Evolutionary conservation across 2,329 filamentous ascomycete genomes (phyloP).

Genomic region (Aspergillus sp.): DNA sequence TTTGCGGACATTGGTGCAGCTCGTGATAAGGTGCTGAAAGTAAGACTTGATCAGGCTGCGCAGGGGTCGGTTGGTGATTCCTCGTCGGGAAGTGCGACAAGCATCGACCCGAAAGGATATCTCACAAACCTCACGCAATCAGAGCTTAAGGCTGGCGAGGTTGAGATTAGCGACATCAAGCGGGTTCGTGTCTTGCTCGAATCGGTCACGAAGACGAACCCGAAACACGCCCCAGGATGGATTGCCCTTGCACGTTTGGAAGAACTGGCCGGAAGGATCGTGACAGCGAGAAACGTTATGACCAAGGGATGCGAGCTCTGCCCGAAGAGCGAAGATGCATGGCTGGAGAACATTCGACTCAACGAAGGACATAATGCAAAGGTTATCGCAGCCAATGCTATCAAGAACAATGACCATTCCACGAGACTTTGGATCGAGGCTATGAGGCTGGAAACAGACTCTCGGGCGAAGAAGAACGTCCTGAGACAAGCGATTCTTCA

Average conservation of each 20-base stretch:
- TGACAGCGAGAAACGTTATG: constrained; percentile 81
- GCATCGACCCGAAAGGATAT: constrained; percentile 91
- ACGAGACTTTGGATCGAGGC: constrained; percentile 91
- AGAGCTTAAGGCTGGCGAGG: constrained; percentile 67
- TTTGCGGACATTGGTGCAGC: constrained; percentile 96
- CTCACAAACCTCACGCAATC: constrained; percentile 83
- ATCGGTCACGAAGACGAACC: constrained; percentile 94
- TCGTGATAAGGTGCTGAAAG: constrained; percentile 88
- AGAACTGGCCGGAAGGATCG: constrained; percentile 83
- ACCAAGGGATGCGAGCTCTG: constrained; percentile 81
- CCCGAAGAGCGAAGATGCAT: constrained; percentile 88
- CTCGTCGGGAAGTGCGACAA: constrained; percentile 71
- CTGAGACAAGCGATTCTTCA: constrained; percentile 85
- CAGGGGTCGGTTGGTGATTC: constrained; percentile 61
- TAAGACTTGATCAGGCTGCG: constrained; percentile 84
- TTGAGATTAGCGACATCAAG: constrained; percentile 89
- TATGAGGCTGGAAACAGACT: constrained; percentile 80
- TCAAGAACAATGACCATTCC: constrained; percentile 82
- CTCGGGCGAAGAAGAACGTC: constrained; percentile 82
- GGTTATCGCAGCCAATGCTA: constrained; percentile 86
- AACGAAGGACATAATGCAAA: constrained; percentile 92
- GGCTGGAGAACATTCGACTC: constrained; percentile 90
- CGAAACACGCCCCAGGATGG: constrained; percentile 89
- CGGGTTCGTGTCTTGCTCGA: constrained; percentile 86
- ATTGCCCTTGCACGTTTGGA: constrained; percentile 89